Conservation (phyloP, 2,329 filamentous ascomycete species). For the Ascochyta clinopodiicola region DNA sequence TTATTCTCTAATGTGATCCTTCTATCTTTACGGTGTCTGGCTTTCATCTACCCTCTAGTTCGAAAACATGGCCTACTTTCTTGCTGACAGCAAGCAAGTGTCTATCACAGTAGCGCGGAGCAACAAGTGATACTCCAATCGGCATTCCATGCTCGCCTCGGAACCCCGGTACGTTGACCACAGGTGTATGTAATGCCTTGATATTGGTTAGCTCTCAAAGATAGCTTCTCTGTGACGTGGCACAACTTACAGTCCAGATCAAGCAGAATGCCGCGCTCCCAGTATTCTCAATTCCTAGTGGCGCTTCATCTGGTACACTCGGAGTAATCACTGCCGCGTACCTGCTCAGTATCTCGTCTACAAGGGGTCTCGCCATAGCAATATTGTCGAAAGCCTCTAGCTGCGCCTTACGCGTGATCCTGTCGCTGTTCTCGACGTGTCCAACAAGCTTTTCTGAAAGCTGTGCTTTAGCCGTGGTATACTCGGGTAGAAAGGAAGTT, state of each 20-base stretch:
- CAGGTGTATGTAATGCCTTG: constrained; percentile 62
- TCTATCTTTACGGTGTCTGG: neutral
- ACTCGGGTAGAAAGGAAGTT: constrained; percentile 62
- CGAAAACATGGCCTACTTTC: constrained; percentile 39
- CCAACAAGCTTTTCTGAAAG: constrained; percentile 55
- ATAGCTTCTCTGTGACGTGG: neutral
- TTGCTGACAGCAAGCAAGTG: constrained; percentile 36
- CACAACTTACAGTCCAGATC: constrained; percentile 55
- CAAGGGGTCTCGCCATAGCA: constrained; percentile 60
- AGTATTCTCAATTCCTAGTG: constrained; percentile 60
- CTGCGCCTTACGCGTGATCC: constrained; percentile 56
- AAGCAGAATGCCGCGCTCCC: constrained; percentile 61
- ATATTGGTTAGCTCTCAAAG: constrained; percentile 2
- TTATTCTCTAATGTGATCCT: too few relatives aligned
- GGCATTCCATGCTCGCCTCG: constrained; percentile 64
- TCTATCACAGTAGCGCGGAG: constrained; percentile 44
- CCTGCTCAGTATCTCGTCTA: constrained; percentile 59
- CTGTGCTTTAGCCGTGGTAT: constrained; percentile 56
- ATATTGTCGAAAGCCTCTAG: constrained; percentile 63
- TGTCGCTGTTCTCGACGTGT: constrained; percentile 59
- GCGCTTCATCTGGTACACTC: constrained; percentile 66
- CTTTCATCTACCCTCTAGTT: constrained; percentile 40
- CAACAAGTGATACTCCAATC: constrained; percentile 63
- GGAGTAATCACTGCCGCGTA: constrained; percentile 66
- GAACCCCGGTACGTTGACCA: constrained; percentile 70